Conservation (phyloP, 2,329 filamentous ascomycete species). For the Aphanocladium album region DNA sequence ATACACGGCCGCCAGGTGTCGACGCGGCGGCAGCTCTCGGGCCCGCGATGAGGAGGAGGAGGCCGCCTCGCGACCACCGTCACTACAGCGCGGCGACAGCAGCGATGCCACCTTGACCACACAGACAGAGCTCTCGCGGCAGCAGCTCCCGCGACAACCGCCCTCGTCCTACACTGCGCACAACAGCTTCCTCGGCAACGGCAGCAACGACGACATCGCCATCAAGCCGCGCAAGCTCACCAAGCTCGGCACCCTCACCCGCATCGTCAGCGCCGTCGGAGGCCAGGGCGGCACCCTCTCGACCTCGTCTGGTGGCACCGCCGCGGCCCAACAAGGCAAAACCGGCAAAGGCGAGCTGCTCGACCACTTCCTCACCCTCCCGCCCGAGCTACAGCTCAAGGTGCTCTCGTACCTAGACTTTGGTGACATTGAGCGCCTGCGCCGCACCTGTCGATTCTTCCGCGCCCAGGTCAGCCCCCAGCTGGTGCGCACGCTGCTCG, state of each 20-base stretch:
- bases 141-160: not conserved
- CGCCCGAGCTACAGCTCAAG: conserved; percentile 37
- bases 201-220: not conserved
- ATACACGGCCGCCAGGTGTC: not conserved
- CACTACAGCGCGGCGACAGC: not conserved
- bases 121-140: not conserved
- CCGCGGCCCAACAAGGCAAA: too few relatives aligned
- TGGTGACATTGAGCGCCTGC: conserved; percentile 38
- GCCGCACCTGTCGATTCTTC: conserved; percentile 35
- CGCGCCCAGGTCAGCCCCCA: conserved; percentile 29
- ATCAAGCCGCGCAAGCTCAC: not conserved
- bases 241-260: not conserved
- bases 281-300: not conserved
- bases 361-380: conserved; percentile 29
- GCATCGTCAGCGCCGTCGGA: not conserved
- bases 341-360: not conserved
- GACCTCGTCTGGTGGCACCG: not conserved
- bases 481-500: conserved; percentile 31
- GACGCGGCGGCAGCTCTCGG: not conserved
- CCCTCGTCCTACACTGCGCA: not conserved
- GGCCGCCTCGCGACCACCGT: too few relatives aligned
- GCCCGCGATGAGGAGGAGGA: not conserved
- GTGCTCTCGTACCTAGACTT: conserved; percentile 37
- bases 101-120: not conserved
- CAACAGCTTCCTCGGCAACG: not conserved